Base-by-base conservation (phyloP, 2,329 filamentous ascomycete species). In the Teratosphaeria pseudoeucalypti region DNA sequence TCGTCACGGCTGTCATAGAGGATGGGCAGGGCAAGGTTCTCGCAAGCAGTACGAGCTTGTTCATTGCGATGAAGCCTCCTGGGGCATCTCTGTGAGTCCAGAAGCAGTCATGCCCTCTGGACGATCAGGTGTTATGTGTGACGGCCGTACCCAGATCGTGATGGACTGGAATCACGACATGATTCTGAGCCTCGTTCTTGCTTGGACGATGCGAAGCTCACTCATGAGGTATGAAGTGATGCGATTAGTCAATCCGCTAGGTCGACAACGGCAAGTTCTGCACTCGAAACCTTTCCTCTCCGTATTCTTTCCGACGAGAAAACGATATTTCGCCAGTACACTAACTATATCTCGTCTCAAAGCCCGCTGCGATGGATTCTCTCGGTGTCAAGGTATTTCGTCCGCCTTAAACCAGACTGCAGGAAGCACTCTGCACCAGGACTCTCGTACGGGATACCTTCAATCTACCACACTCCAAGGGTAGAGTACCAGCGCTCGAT, bases 21-120 rank as follows among this genome's bases (percentile, higher is more conserved):
- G 58, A 66, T 59, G 53, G 59, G 11, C 43, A 63, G 10, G 66
- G 63, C 16, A 62, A 56, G 52, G 54, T 58, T 16, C 59, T 61
- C 60, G 62, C 66, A 6, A 65, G 47, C 49, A 62, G 54, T 16
- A 65, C 61, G 52, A 60, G 63, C 26, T 58, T 69, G 43, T 67
- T 66, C 52, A 58, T 66, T 43, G 29, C 52, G 2, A 27, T n/a
- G 27, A 54, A 16, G 27, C 34, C 53, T 32, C 7, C 23, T 23
- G 16, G 43, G n/a, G 43, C 43, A 49, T n/a, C 43, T 23, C 23
- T 49, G 19, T 49, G 26, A 12, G 29, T 32, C 29, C 4, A 5
- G 29, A 32, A 32, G 29, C 29, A 32, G 29, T 32, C 29, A 32
- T 32, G 29, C 29, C 4, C 5, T 32, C 29, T 32, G 5, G 29